phyloP scores from a whole-genome alignment of 208 protist genomes.

The Crithidia thermophila region DNA sequence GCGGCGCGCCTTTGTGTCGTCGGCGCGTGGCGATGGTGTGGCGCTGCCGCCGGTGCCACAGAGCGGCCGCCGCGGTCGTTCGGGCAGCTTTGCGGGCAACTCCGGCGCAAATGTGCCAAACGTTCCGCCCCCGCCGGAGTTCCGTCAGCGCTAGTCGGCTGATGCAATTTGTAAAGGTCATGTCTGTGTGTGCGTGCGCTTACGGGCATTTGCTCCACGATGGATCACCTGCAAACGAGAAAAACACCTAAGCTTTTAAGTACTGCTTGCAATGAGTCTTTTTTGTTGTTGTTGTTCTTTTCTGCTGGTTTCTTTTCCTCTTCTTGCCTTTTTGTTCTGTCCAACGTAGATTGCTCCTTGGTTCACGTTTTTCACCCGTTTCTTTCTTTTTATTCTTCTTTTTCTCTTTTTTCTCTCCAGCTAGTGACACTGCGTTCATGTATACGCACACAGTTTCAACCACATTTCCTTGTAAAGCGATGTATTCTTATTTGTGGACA shows the following conservation, averaged over 20 bases:
- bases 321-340: neutral
- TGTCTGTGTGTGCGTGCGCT: too few species aligned
- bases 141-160: neutral
- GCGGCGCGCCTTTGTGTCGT: constrained; percentile 13
- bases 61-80: constrained; percentile 18
- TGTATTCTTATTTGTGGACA: too few species aligned
- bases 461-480: too few species aligned
- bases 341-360: neutral
- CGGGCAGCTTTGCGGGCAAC: constrained; percentile 6
- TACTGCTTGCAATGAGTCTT: too few species aligned
- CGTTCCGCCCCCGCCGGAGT: constrained; percentile 21
- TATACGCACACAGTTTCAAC: too few species aligned
- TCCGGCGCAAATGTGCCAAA: constrained; percentile 7
- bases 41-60: constrained; percentile 29
- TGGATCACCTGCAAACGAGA: too few species aligned
- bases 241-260: too few species aligned
- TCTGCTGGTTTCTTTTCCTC: neutral
- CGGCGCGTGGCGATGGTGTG: constrained; percentile 15
- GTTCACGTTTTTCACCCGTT: neutral
- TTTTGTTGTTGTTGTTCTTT: too few species aligned
- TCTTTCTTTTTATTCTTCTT: constrained; percentile 2
- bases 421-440: too few species aligned
- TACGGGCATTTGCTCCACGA: too few species aligned
- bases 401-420: too few species aligned
- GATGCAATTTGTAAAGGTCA: too few species aligned